Evolutionary conservation across 192 early-diverging fungal species (phyloP).

Genomic region (Podila epigama): DNA sequence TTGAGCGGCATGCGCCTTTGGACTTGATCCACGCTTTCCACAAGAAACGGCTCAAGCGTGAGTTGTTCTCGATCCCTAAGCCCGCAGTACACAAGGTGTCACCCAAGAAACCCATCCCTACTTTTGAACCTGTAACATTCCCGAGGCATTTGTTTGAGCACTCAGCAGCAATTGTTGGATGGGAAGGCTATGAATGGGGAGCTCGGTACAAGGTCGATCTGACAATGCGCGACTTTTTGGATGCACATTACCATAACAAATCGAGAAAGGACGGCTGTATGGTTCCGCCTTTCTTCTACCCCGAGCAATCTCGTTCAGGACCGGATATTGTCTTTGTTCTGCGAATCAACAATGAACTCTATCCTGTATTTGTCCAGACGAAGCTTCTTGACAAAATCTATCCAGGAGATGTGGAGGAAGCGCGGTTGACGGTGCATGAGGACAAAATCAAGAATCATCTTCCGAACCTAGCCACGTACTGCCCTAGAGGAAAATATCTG

Average conservation of each 20-base stretch:
- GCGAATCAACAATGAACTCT: not conserved
- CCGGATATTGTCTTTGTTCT: not conserved
- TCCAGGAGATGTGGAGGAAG: too few species aligned
- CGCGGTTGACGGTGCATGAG: too few species aligned
- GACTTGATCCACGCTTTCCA: not conserved
- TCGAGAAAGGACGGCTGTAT: not conserved
- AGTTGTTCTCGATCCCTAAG: not conserved
- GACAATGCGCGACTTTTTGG: not conserved
- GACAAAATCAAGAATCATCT: too few species aligned
- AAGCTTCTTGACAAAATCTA: not conserved
- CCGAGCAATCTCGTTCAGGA: not conserved
- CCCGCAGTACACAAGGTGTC: not conserved
- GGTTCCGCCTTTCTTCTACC: not conserved
- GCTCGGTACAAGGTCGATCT: not conserved
- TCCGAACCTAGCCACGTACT: too few species aligned
- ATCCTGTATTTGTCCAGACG: not conserved
- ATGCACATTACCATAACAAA: not conserved
- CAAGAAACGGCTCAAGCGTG: not conserved
- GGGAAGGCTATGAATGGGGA: not conserved
- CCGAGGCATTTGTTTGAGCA: not conserved
- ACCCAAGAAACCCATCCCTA: not conserved
- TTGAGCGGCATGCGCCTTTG: constrained; percentile 1
- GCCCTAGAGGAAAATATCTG: too few species aligned
- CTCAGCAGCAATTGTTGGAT: not conserved
- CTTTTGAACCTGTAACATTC: not conserved